These are phyloP conservation scores for Trichomonascaceae sp. DNA, from an alignment of 1,139 yeast genomes.

Conservation along the genomic window DNA sequence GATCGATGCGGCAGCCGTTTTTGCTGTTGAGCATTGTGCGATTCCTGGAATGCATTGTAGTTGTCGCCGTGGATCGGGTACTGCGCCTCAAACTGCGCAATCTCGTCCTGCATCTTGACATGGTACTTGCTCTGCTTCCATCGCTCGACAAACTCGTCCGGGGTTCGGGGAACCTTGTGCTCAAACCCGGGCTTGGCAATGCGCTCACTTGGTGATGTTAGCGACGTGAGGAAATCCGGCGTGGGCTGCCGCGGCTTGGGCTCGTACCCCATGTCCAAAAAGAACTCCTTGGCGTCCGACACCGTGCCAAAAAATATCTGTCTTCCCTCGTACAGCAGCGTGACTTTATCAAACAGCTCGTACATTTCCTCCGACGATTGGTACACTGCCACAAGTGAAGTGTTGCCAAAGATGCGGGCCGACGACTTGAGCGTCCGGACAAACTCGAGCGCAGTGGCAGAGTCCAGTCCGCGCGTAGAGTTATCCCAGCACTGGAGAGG, in stretches of 20 bases:
- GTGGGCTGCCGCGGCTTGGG: conserved; percentile 72
- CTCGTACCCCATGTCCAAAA: conserved; percentile 53
- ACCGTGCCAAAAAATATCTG: conserved; percentile 65
- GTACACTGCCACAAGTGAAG: conserved; percentile 67
- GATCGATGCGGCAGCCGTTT: conserved; percentile 39
- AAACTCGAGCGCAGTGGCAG: conserved; percentile 69
- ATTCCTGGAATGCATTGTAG: conserved; percentile 29
- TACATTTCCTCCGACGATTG: conserved; percentile 76
- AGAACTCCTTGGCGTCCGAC: conserved; percentile 44
- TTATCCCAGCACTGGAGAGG: conserved; percentile 63
- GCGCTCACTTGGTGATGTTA: conserved; percentile 65
- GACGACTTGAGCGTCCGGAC: conserved; percentile 52
- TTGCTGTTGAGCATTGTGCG: conserved; percentile 43
- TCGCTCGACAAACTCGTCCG: conserved; percentile 51
- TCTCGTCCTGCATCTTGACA: conserved; percentile 25
- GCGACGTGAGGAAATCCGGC: conserved; percentile 68
- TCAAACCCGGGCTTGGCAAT: conserved; percentile 43
- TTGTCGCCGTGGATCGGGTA: conserved; percentile 16
- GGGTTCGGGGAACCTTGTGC: conserved; percentile 49
- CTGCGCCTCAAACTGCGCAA: conserved; percentile 26
- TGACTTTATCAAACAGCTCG: conserved; percentile 59
- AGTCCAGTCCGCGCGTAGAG: conserved; percentile 63
- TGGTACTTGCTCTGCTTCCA: conserved; percentile 54
- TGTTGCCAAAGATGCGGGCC: conserved; percentile 43
- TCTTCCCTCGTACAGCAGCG: conserved; percentile 61